These are phyloP conservation scores for Populus tomentosa DNA, from an alignment of 441 rosid species.

Conservation along the genomic window DNA sequence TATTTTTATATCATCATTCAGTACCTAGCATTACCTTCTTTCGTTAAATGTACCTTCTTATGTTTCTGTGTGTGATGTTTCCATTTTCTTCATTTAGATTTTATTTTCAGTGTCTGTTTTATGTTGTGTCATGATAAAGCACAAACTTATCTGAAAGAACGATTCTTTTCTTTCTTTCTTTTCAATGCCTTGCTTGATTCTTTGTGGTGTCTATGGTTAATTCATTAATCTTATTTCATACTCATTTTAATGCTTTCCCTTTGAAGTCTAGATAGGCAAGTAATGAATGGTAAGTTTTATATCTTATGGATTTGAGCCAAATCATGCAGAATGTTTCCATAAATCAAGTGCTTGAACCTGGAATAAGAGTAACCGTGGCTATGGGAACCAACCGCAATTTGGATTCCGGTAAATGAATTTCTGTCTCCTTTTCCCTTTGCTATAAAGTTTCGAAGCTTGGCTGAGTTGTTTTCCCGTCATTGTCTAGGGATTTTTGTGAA, in stretches of 20 bases:
- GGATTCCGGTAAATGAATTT: slow-evolving; percentile 48
- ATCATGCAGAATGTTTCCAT: slow-evolving; percentile 63
- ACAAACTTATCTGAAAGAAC: background rate
- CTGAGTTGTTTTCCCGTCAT: background rate
- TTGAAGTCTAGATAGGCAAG: background rate
- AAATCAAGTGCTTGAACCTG: slow-evolving; percentile 70
- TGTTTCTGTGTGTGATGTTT: background rate
- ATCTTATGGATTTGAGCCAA: slow-evolving; percentile 19
- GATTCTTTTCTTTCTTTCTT: background rate
- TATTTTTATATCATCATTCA: background rate
- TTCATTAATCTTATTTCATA: background rate
- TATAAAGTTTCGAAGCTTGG: slow-evolving; percentile 1
- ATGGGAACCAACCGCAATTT: slow-evolving; percentile 72
- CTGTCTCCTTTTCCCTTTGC: background rate
- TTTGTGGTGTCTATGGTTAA: background rate
- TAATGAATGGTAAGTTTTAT: slow-evolving; percentile 5
- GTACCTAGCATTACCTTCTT: background rate
- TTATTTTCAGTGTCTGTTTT: background rate
- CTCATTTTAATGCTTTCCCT: background rate
- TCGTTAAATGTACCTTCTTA: background rate
- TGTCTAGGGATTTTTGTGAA: background rate
- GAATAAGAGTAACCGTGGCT: slow-evolving; percentile 81
- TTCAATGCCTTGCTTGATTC: background rate
- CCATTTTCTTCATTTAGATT: background rate
- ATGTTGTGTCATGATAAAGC: background rate